Percentiles rank a stretch among this genome's conserved stretches.
Evolutionary conservation across 257 asterid species (phyloP).

Genomic region (Anisodus acutangulus): DNA sequence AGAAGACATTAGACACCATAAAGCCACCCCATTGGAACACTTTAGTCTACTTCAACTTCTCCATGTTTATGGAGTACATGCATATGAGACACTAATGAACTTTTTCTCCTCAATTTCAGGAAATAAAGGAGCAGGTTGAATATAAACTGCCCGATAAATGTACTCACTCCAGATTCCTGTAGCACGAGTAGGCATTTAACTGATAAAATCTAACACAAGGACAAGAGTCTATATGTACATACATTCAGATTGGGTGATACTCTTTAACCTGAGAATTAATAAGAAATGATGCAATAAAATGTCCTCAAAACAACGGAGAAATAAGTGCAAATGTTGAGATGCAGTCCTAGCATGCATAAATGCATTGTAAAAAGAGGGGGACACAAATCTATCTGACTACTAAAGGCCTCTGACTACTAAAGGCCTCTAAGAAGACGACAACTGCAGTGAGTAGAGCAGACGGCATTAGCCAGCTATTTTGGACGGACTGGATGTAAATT

Average conservation of each 20-base stretch:
- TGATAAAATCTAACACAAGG: conserved; percentile 14
- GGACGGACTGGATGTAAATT: not conserved
- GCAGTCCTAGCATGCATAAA: conserved; percentile 3
- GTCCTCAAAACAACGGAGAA: not conserved
- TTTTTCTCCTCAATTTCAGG: not conserved
- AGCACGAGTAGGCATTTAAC: not conserved
- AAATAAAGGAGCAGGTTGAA: not conserved
- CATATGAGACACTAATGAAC: not conserved
- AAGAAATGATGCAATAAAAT: conserved; percentile 13
- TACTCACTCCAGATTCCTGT: conserved; percentile 17
- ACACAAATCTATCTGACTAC: not conserved
- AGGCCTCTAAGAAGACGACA: not conserved
- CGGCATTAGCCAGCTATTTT: conserved; percentile 1
- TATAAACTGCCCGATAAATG: not conserved
- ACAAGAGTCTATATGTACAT: not conserved
- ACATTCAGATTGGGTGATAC: not conserved
- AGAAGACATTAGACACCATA: conserved; percentile 27
- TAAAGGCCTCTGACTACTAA: conserved; percentile 11
- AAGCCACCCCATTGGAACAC: not conserved
- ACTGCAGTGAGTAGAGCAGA: not conserved
- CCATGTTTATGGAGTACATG: conserved; percentile 13
- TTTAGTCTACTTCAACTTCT: not conserved
- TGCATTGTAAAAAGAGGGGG: not conserved
- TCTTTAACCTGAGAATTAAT: conserved; percentile 1
- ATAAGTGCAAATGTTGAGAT: not conserved